Base-by-base conservation (phyloP, 495 filamentous ascomycete genomes). In the Lepraria neglecta region DNA sequence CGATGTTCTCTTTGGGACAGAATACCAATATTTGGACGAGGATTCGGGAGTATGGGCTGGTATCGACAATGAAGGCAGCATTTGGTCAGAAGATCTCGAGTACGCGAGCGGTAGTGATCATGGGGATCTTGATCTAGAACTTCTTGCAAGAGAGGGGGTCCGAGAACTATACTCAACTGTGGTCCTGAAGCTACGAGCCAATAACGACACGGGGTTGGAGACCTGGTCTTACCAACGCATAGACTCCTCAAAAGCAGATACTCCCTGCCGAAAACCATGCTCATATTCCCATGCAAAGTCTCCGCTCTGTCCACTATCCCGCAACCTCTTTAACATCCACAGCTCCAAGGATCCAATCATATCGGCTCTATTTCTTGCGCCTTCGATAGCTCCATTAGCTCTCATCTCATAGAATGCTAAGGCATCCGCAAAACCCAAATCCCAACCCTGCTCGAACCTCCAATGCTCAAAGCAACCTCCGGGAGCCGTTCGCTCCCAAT, bases 321-420 rank as follows among this genome's bases (percentile, higher is more conserved):
- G 42, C 21, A 83, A 62, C 53, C 82, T 75, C 74, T 82, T 82
- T 64, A 73, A 61, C 31, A 75, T 66, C 82, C 82, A 84, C 38
- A 80, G 53, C 54, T 83, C 80, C 51, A 81, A 55, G 59, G 71
- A 73, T 27, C 81, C 80, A 70, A 84, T 81, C 64, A 71, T 78
- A 61, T 81, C 79, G 17, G 58, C 61, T 42, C 70, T 57, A 54
- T 46, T 35, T 15, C 45, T 48, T 3, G 44, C 24, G 51, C 67
- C 63, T 15, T 64, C 59, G 14, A 71, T 17, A 9, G 55, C 54
- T 43, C 65, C 68, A 24, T 50, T 40, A 30, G 59, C 42, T 44
- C 73, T 67, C 63, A 69, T 71, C 28, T 63, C 64, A 62, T 78
- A 82, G 67, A 84, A 85, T 1, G 38, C 64, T 38, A 67, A 44